Evolutionary conservation across 1,284 basidiomycete genomes (phyloP), one percentile per base, ranked within the genome.

Genomic region (Cryptococcus sp.): DNA sequence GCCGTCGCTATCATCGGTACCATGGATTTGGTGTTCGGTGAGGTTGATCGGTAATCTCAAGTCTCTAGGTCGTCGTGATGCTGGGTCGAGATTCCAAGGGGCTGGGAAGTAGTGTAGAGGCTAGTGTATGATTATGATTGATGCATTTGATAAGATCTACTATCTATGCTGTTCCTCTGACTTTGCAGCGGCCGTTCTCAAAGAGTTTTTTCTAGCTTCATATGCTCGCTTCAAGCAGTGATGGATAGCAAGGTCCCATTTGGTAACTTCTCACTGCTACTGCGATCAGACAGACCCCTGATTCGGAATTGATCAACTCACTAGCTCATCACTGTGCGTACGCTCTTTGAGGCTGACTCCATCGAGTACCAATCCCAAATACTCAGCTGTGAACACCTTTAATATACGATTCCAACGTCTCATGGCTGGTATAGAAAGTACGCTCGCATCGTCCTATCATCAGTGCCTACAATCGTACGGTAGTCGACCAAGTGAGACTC

Each of bases 1-100:
- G 89, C 86, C 40, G 91, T 94, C 46, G 85, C 91, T 49, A 87
- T 94, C 66, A 92, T 94, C 68, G 91, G 91, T 72, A 94, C 91
- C 50, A 92, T 94, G 90, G 88, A 76, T 61, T 61, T 67, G 56
- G 86, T 90, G 71, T 89, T 89, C 69, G 87, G 87, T 79, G 85
- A 80, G 66, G 86, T 83, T 45, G 70, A 75, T 62, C 61, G 74
- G 64, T 75, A 56, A 28, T 4, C 28, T 28, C 28, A 11, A n/a
- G 28, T 11, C 28, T 4, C 28, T 4, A 28, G 28, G 28, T 11
- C 28, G 28, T 28, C 11, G 28, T 11, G 44, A 36, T 21, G 22
- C 14, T 39, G 4, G 18, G 36, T 4, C 14, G 5, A 7, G 16
- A 14, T 39, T 39, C 7, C 7, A 39, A 5, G 36, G 36, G 36